Evolutionary conservation across 2,329 filamentous ascomycete species (phyloP).

Genomic region (Domatiomyces catenatus): DNA sequence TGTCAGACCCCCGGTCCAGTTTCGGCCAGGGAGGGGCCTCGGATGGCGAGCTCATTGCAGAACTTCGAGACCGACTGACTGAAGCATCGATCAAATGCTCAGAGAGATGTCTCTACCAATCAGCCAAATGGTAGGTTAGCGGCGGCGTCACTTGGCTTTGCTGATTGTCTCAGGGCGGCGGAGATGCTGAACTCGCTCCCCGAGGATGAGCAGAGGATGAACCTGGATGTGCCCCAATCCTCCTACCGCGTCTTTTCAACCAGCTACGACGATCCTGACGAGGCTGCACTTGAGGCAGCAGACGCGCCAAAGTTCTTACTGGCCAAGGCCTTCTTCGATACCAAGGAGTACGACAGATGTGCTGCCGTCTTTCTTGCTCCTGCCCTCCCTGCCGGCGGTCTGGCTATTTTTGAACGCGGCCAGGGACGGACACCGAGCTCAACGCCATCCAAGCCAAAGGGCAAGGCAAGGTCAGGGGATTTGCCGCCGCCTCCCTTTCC

Average conservation of each 20-base stretch:
- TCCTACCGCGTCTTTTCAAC: conserved; percentile 35
- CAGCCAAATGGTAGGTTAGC: conserved; percentile 68
- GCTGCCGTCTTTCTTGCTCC: conserved; percentile 78
- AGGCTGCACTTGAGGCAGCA: conserved; percentile 59
- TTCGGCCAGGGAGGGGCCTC: conserved; percentile 9
- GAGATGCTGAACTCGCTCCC: conserved; percentile 74
- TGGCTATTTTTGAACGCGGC: conserved; percentile 33
- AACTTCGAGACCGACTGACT: conserved; percentile 13
- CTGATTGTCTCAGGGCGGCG: conserved; percentile 53
- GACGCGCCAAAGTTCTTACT: conserved; percentile 75
- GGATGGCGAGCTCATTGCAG: conserved; percentile 12
- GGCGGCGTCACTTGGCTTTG: conserved; percentile 2
- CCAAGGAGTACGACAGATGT: conserved; percentile 85
- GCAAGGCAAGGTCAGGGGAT: conserved; percentile 35
- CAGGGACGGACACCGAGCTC: conserved; percentile 24
- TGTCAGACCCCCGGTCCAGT: conserved; percentile 2
- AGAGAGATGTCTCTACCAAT: conserved; percentile 87
- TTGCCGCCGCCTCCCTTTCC: conserved; percentile 28
- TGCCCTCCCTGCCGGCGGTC: conserved; percentile 53
- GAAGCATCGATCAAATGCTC: conserved; percentile 72
- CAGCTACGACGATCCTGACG: conserved; percentile 50
- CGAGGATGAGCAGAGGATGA: conserved; percentile 41
- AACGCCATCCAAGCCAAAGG: conserved; percentile 43
- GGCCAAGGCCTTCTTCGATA: conserved; percentile 89
- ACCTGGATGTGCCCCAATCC: conserved; percentile 33